These are phyloP conservation scores for Ziziphus jujuba DNA, from an alignment of 306 rosid species.

Conservation along the genomic window DNA sequence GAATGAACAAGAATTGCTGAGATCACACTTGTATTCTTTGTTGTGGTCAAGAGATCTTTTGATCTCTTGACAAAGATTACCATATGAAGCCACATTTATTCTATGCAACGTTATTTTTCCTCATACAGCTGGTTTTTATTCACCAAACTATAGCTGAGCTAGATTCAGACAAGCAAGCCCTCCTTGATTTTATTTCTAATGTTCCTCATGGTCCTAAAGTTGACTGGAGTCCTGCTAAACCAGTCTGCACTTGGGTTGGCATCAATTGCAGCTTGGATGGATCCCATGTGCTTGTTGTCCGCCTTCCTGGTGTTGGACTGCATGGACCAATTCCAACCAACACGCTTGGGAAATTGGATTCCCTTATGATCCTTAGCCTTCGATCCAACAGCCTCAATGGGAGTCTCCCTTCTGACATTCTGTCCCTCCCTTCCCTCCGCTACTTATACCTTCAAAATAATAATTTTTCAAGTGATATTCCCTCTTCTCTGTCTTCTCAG, in stretches of 20 bases:
- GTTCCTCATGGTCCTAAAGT: conserved; percentile 65
- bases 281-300: conserved; percentile 45
- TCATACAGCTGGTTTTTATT: conserved; percentile 34
- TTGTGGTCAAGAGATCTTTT: conserved; percentile 4
- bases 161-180: conserved; percentile 65
- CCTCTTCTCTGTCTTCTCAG: conserved; percentile 44
- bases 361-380: conserved; percentile 68
- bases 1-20: conserved; percentile 40
- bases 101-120: conserved; percentile 29
- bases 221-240: conserved; percentile 56
- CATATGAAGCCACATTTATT: conserved; percentile 48
- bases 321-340: conserved; percentile 60
- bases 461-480: conserved; percentile 60
- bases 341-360: conserved; percentile 65
- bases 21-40: conserved; percentile 19
- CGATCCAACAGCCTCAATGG: conserved; percentile 70
- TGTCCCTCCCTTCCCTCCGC: conserved; percentile 66
- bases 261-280: conserved; percentile 47
- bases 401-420: conserved; percentile 59
- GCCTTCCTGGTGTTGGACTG: conserved; percentile 72
- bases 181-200: conserved; percentile 54
- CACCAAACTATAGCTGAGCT: conserved; percentile 47
- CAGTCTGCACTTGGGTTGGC: conserved; percentile 76
- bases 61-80: conserved; percentile 28
- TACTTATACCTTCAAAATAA: conserved; percentile 63